These are phyloP conservation scores for Pulveroboletus ravenelii DNA, from an alignment of 768 basidiomycete genomes.

Conservation along the genomic window DNA sequence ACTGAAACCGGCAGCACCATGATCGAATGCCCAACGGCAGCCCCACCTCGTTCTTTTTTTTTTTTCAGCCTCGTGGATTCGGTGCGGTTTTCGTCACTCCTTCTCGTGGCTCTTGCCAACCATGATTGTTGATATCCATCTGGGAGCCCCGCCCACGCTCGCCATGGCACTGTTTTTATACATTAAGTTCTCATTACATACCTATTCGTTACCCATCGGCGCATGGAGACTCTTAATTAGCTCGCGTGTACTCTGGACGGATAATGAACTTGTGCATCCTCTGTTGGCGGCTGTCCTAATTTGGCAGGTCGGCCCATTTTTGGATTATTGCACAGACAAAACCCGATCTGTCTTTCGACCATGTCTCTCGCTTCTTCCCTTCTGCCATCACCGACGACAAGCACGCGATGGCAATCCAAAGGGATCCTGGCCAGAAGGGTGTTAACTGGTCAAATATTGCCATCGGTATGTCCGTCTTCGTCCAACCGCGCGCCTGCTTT, in stretches of 20 bases:
- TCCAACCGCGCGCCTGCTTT: constrained; percentile 19
- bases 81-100: constrained; percentile 25
- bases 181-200: constrained; percentile 25
- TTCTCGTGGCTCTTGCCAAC: constrained; percentile 19
- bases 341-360: background rate
- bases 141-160: background rate
- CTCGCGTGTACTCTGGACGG: constrained; percentile 19
- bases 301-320: constrained; percentile 9
- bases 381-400: constrained; percentile 14
- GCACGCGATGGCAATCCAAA: constrained; percentile 68
- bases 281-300: background rate
- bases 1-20: constrained; percentile 32
- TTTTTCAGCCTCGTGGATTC: constrained; percentile 33
- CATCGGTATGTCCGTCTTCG: constrained; percentile 58
- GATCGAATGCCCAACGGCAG: constrained; percentile 17
- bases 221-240: constrained; percentile 20
- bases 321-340: background rate
- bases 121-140: constrained; percentile 14
- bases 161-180: constrained; percentile 21
- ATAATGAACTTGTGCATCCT: constrained; percentile 5
- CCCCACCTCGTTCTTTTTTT: constrained; percentile 2
- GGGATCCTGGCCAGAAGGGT: constrained; percentile 88
- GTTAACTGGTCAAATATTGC: constrained; percentile 94
- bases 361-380: constrained; percentile 9
- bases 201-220: constrained; percentile 22